Conservation (phyloP, 108 stramenopile species). For the Fistulifera pelliculosa region DNA sequence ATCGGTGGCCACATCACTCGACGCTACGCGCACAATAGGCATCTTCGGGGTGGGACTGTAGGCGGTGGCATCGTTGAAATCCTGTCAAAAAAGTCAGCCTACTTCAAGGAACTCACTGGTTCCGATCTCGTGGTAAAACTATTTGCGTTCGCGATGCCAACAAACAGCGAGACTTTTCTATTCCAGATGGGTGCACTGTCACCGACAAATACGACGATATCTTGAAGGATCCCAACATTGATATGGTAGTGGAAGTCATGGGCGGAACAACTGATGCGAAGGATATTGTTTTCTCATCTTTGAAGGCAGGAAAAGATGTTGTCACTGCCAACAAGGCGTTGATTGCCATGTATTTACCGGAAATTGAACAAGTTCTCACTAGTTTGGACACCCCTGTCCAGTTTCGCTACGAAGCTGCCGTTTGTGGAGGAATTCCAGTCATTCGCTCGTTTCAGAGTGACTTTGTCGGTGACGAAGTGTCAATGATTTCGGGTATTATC, state of each 20-base stretch:
- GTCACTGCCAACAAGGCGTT: conserved; percentile 97
- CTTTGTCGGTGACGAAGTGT: conserved; percentile 85
- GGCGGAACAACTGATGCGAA: conserved; percentile 88
- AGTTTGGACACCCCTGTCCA: conserved; percentile 29
- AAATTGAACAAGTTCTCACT: conserved; percentile 66
- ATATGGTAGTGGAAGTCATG: conserved; percentile 93
- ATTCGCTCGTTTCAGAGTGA: conserved; percentile 91
- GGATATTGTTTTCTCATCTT: conserved; percentile 70
- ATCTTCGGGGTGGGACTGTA: conserved; percentile 57
- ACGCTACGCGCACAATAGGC: too few relatives aligned
- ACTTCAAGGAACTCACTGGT: conserved; percentile 70
- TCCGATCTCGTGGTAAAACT: conserved; percentile 42
- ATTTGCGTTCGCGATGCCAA: conserved; percentile 68
- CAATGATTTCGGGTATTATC: conserved; percentile 84
- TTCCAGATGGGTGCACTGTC: conserved; percentile 62
- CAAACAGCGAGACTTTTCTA: conserved; percentile 72
- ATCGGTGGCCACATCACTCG: too few relatives aligned
- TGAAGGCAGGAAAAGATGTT: conserved; percentile 78
- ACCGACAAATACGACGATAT: conserved; percentile 77
- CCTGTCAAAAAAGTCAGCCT: conserved; percentile 46
- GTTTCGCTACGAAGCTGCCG: conserved; percentile 93
- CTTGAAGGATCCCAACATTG: conserved; percentile 74
- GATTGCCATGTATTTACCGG: conserved; percentile 82
- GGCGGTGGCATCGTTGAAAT: conserved; percentile 96
- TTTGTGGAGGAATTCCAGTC: conserved; percentile 96